Evolutionary conservation across 352 stramenopile genomes (phyloP).

Genomic region (Globisporangium okanoganense): DNA sequence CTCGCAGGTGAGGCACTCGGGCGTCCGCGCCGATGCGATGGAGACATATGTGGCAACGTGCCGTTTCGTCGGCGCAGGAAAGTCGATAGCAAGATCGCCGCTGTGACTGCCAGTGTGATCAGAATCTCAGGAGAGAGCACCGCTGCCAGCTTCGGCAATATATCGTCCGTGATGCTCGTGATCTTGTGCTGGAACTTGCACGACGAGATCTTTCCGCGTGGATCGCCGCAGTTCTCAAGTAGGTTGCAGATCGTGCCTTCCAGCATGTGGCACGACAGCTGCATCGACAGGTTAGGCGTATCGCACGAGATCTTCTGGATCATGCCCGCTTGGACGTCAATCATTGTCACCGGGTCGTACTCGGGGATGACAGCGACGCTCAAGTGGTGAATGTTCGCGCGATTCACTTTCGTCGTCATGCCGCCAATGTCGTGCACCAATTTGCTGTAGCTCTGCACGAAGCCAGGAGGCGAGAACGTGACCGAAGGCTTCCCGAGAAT

Average conservation of each 20-base stretch:
- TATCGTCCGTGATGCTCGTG: conserved; percentile 60
- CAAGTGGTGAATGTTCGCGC: conserved; percentile 69
- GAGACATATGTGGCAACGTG: conserved; percentile 24
- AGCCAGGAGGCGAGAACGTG: conserved; percentile 82
- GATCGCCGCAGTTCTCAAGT: conserved; percentile 72
- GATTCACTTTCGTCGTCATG: conserved; percentile 65
- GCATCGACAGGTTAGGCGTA: conserved; percentile 84
- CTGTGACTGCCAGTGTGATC: conserved; percentile 39
- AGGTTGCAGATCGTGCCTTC: conserved; percentile 86
- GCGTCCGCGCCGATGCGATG: conserved; percentile 23
- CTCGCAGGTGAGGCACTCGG: conserved; percentile 19
- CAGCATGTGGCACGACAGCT: conserved; percentile 91
- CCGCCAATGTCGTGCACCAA: conserved; percentile 79
- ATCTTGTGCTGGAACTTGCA: conserved; percentile 81
- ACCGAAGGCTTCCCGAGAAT: conserved; percentile 75
- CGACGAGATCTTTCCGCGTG: conserved; percentile 48
- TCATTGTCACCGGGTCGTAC: conserved; percentile 87
- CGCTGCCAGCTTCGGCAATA: conserved; percentile 42
- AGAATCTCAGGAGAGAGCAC: conserved; percentile 58
- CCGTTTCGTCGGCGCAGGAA: conserved; percentile 41
- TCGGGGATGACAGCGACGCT: conserved; percentile 87
- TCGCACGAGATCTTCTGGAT: conserved; percentile 89
- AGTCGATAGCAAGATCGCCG: conserved; percentile 63
- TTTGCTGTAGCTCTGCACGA: conserved; percentile 89
- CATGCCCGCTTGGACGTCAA: conserved; percentile 86